Conservation (phyloP, 208 protist species). For the Crithidia bombi region DNA sequence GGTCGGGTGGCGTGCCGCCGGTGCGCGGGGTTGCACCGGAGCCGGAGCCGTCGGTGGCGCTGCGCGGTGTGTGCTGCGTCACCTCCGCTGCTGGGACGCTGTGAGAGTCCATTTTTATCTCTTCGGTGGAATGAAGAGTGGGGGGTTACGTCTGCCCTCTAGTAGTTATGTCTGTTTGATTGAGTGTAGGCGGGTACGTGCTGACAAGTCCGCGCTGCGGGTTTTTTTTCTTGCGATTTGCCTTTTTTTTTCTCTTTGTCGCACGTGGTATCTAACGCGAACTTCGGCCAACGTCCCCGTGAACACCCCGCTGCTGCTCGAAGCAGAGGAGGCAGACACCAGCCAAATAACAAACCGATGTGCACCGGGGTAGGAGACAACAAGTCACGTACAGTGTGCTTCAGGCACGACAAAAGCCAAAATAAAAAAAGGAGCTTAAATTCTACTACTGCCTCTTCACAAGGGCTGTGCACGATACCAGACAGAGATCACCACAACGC, state of each 20-base stretch:
- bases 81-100: neutral
- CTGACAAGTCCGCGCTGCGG: too few species aligned
- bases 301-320: too few species aligned
- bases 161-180: too few species aligned
- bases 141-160: too few species aligned
- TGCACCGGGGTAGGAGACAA: too few species aligned
- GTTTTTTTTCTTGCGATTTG: too few species aligned
- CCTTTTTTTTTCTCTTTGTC: too few species aligned
- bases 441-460: neutral
- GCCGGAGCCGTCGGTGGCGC: slow-evolving; percentile 23
- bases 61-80: slow-evolving; percentile 16
- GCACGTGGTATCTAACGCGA: too few species aligned
- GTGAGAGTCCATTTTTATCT: neutral
- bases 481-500: neutral
- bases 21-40: slow-evolving; percentile 12
- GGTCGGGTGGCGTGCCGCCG: slow-evolving; percentile 16
- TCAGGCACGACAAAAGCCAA: neutral
- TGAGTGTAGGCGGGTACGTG: too few species aligned
- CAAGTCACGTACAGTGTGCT: too few species aligned
- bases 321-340: neutral
- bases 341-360: slow-evolving; percentile 1
- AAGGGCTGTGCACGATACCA: too few species aligned
- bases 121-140: neutral
- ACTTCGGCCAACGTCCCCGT: too few species aligned
- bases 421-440: neutral